Evolutionary conservation across 2,329 filamentous ascomycete genomes (phyloP).

Genomic region (Didymella lethalis): DNA sequence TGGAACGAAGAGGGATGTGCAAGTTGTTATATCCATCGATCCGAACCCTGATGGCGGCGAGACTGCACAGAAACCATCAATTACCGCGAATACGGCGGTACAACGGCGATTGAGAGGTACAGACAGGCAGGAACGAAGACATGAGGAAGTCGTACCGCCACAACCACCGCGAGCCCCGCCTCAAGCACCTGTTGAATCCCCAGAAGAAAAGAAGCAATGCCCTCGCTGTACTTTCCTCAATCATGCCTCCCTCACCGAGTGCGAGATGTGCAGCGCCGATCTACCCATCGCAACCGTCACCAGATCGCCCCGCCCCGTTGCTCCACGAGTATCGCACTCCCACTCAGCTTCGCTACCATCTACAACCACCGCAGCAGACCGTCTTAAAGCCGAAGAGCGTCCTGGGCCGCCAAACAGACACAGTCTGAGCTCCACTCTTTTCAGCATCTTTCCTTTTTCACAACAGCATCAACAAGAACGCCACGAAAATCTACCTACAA

Average conservation of each 20-base stretch:
- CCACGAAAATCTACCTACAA: constrained; percentile 38
- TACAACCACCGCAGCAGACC: constrained; percentile 17
- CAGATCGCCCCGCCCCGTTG: constrained; percentile 36
- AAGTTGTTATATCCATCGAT: constrained; percentile 46
- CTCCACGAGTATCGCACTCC: constrained; percentile 31
- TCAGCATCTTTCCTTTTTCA: constrained; percentile 48
- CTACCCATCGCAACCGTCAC: constrained; percentile 35
- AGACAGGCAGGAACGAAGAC: constrained; percentile 6
- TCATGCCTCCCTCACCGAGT: constrained; percentile 39
- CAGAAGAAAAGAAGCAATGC: constrained; percentile 46
- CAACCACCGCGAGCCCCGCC: constrained; percentile 30
- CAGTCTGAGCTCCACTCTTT: constrained; percentile 45
- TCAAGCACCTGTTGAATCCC: constrained; percentile 21
- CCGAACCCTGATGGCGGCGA: constrained; percentile 33
- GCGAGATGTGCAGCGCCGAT: constrained; percentile 46
- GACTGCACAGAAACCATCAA: constrained; percentile 20
- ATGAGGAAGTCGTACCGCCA: constrained; percentile 27
- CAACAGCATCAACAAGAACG: constrained; percentile 45
- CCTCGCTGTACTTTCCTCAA: constrained; percentile 48
- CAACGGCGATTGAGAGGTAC: constrained; percentile 15
- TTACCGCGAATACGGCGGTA: constrained; percentile 26
- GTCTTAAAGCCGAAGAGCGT: constrained; percentile 12
- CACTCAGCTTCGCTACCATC: constrained; percentile 43
- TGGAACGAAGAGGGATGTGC: constrained; percentile 46
- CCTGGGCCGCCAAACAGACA: constrained; percentile 41